phyloP scores from a whole-genome alignment of 1,284 basidiomycete species.

The Ustilago hordei region DNA sequence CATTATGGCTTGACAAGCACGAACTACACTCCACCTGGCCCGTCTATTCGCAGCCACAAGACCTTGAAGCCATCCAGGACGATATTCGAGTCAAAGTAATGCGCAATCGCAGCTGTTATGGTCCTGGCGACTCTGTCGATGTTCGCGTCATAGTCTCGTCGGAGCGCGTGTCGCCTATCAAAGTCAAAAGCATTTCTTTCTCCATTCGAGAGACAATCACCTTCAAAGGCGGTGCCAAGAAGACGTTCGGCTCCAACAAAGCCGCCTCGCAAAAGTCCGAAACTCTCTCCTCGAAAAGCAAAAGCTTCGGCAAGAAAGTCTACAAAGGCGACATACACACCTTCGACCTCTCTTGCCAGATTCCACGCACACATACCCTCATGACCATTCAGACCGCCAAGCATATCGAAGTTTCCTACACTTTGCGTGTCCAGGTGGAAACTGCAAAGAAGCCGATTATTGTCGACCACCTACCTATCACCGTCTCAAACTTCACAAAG shows the following conservation, averaged over 20 bases:
- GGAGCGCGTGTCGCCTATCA: slow-evolving; percentile 54
- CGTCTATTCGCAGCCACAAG: slow-evolving; percentile 58
- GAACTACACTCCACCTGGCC: slow-evolving; percentile 68
- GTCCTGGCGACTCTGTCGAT: slow-evolving; percentile 58
- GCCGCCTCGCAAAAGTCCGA: slow-evolving; percentile 56
- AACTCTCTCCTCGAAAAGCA: slow-evolving; percentile 55
- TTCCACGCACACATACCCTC: slow-evolving; percentile 63
- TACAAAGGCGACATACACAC: slow-evolving; percentile 64
- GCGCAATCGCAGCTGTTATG: slow-evolving; percentile 59
- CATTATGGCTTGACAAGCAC: slow-evolving; percentile 66
- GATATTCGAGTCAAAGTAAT: slow-evolving; percentile 56
- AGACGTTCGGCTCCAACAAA: slow-evolving; percentile 41
- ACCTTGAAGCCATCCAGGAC: slow-evolving; percentile 49
- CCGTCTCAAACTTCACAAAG: slow-evolving; percentile 59
- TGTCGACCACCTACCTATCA: slow-evolving; percentile 65
- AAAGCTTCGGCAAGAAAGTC: slow-evolving; percentile 64
- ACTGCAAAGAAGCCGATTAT: slow-evolving; percentile 64
- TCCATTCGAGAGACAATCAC: slow-evolving; percentile 64
- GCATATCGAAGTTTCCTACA: slow-evolving; percentile 67
- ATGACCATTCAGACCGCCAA: slow-evolving; percentile 67
- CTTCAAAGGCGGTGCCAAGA: slow-evolving; percentile 54
- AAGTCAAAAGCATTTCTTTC: slow-evolving; percentile 62
- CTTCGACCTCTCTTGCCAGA: slow-evolving; percentile 57
- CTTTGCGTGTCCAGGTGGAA: slow-evolving; percentile 63
- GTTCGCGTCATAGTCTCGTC: slow-evolving; percentile 57